Evolutionary conservation across 2,329 filamentous ascomycete species (phyloP).

Genomic region (Helminthosporium solani): DNA sequence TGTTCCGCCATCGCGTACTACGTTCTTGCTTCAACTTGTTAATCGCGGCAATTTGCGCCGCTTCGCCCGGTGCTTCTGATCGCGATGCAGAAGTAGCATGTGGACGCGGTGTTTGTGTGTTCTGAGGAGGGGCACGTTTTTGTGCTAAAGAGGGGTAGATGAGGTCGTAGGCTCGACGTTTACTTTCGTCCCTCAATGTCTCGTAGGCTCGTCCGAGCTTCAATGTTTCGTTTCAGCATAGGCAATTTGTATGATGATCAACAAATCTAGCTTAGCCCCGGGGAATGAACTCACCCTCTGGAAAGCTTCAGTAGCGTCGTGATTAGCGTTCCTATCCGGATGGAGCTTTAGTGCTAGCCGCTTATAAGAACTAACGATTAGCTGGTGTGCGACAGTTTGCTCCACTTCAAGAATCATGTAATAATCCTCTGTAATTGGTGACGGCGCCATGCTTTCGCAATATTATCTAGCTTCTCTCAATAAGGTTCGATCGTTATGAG

Average conservation of each 20-base stretch:
- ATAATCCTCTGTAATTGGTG: too few relatives aligned
- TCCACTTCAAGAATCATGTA: too few relatives aligned
- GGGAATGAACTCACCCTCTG: too few relatives aligned
- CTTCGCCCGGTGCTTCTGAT: conserved; percentile 19
- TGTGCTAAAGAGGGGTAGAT: conserved; percentile 25
- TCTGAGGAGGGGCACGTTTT: conserved; percentile 6
- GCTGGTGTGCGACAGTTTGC: too few relatives aligned
- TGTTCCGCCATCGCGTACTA: conserved; percentile 24
- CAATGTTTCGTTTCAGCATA: conserved; percentile 6
- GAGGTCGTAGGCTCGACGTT: conserved; percentile 37
- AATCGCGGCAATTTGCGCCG: conserved; percentile 27
- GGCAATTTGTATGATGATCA: conserved; percentile 23
- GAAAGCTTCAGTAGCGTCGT: conserved; percentile 38
- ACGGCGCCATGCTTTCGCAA: too few relatives aligned
- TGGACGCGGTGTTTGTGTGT: conserved; percentile 1
- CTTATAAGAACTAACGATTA: conserved; percentile 35
- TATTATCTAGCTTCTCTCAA: too few relatives aligned
- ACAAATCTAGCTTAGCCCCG: conserved; percentile 13
- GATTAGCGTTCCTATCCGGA: conserved; percentile 35
- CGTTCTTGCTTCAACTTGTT: conserved; percentile 34
- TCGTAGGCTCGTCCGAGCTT: conserved; percentile 41
- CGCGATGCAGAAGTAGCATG: conserved; percentile 9
- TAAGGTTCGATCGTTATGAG: too few relatives aligned
- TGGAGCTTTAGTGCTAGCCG: conserved; percentile 41
- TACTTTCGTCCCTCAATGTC: conserved; percentile 35